Percentiles rank a stretch among this genome's conserved stretches.
phyloP scores from a whole-genome alignment of 2,329 filamentous ascomycete genomes.

The Remersonia thermophila region DNA sequence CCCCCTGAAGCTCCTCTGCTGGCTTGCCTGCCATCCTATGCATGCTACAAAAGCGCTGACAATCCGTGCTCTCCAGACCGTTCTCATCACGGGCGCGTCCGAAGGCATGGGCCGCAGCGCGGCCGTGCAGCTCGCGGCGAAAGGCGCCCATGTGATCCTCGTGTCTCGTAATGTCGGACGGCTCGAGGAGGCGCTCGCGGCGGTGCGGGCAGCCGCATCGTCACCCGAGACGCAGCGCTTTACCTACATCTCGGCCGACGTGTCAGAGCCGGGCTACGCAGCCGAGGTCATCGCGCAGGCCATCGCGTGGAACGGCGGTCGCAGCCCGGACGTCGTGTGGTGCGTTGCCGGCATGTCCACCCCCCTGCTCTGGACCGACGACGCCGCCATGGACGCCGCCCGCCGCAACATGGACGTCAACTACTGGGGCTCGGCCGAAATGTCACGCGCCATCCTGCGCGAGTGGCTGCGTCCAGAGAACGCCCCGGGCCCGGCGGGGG shows the following conservation, averaged over 20 bases:
- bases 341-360: conserved; percentile 66
- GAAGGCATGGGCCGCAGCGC: conserved; percentile 80
- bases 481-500: conserved; percentile 27
- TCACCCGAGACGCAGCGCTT: conserved; percentile 63
- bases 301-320: conserved; percentile 63
- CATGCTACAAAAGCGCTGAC: no score
- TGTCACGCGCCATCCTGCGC: conserved; percentile 66
- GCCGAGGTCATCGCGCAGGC: conserved; percentile 57
- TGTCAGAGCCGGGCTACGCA: conserved; percentile 59
- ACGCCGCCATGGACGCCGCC: conserved; percentile 54
- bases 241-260: conserved; percentile 71
- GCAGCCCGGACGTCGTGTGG: conserved; percentile 77
- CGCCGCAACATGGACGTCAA: conserved; percentile 82
- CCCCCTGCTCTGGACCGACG: conserved; percentile 69
- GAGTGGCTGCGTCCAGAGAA: conserved; percentile 54
- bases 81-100: conserved; percentile 81
- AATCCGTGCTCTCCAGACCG: conserved; percentile 58
- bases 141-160: conserved; percentile 78
- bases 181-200: conserved; percentile 56
- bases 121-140: conserved; percentile 61
- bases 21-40: no score
- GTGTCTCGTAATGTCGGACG: conserved; percentile 67
- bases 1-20: no score
- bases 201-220: conserved; percentile 56
- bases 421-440: conserved; percentile 77